These are phyloP conservation scores for Melanomma pulvis-pyrius DNA, from an alignment of 495 filamentous ascomycete species.

Conservation along the genomic window DNA sequence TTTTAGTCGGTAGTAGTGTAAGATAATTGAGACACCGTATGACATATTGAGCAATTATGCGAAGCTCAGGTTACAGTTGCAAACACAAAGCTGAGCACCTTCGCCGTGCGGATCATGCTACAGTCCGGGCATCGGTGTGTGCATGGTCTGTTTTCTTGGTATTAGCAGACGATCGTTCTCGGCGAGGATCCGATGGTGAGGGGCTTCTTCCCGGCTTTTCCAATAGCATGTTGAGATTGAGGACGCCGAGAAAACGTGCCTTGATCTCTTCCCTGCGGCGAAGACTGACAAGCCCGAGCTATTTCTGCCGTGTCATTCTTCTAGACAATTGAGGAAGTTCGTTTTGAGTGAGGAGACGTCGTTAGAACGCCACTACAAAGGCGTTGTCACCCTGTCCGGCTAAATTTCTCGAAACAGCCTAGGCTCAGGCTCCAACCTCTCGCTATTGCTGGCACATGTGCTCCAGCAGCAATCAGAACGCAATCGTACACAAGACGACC, in stretches of 20 bases:
- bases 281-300: neutral
- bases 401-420: neutral
- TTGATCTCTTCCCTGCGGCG: neutral
- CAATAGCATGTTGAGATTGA: neutral
- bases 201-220: neutral
- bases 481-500: too few relatives aligned
- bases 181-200: neutral
- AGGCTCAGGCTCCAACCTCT: neutral
- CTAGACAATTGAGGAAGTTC: constrained; percentile 1
- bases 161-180: neutral
- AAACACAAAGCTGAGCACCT: neutral
- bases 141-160: neutral
- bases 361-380: constrained; percentile 1
- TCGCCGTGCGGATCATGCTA: neutral
- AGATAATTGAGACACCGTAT: neutral
- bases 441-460: too few relatives aligned
- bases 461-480: neutral
- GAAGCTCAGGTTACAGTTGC: neutral
- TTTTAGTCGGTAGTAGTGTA: neutral
- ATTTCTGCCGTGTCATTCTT: constrained; percentile 7
- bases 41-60: neutral
- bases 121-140: neutral
- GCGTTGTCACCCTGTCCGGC: constrained; percentile 2
- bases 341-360: constrained; percentile 1
- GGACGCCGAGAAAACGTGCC: neutral